Base-by-base conservation (phyloP, 2,329 filamentous ascomycete species). In the Neurospora sp. region DNA sequence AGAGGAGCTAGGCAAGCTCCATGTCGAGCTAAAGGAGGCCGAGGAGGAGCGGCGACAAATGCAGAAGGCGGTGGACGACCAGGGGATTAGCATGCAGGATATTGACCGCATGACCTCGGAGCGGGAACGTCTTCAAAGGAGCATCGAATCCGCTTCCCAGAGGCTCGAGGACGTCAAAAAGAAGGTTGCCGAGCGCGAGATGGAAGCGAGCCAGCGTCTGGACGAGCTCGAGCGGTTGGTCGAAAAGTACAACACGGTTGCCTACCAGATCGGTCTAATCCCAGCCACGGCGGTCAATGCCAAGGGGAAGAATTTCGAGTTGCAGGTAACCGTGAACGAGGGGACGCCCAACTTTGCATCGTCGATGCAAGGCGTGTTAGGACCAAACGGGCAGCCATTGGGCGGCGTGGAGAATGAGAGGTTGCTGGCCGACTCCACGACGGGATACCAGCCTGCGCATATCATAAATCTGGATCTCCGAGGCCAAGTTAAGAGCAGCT, bases 51-150 rank as follows among this genome's bases (percentile, higher is more conserved):
- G 93, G 72, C 83, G 88, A 58, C 86, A 86, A 38, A 85, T 99
- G 10, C 95, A 98, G 79, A 89, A 91, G 71, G 90, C 91, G 38
- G 93, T 99, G 38, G 96, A 98, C 79, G 90, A 91, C 75, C 93
- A 97, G 78, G 96, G 96, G 2, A 94, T 99, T 78, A 96, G 93
- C 76, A 96, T 97, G 81, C 92, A 96, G 81, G 96, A 99, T 86
- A 98, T 99, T 78, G 96, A 99, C 85, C 93, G 96, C 80, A 97
- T 99, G 95, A 97, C 93, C 75, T 90, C 92, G 42, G 96, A 99
- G 79, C 90, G 94, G 68, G 96, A 99, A 77, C 90, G 96, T 66
- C 86, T 99, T n/a, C 93, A 97, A 74, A 94, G 91, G 76, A 92
- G 90, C 58, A 90, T 97, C 66, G 93, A 97, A 75, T 87, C 90